Evolutionary conservation across 106 monocot genomes (phyloP).

Genomic region (Allium sativum): DNA sequence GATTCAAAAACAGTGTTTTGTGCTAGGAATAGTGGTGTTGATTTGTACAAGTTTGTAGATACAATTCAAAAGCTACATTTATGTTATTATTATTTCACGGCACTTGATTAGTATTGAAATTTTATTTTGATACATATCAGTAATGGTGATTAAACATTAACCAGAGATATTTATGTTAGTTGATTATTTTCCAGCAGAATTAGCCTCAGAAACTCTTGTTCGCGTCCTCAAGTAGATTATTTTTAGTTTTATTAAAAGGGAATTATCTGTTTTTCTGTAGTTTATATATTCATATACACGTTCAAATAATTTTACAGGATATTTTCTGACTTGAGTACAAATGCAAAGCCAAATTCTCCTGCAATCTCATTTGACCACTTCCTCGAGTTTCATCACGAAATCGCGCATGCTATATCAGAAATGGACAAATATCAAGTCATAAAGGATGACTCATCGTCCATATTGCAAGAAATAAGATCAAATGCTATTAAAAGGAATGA

Average conservation of each 20-base stretch:
- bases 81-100: too few species aligned
- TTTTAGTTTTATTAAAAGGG: too few species aligned
- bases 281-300: background rate
- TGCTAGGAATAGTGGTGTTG: too few species aligned
- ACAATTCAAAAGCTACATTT: too few species aligned
- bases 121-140: too few species aligned
- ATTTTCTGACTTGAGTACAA: conserved; percentile 14
- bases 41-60: too few species aligned
- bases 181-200: too few species aligned
- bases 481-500: background rate
- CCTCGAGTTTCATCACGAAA: conserved; percentile 19
- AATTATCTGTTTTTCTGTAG: too few species aligned
- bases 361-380: conserved; percentile 9
- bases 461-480: conserved; percentile 55
- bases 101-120: too few species aligned
- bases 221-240: conserved; percentile 56
- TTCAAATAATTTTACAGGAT: conserved; percentile 8
- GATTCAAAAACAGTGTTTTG: too few species aligned
- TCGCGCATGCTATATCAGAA: conserved; percentile 12
- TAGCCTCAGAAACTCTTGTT: conserved; percentile 63
- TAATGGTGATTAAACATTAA: too few species aligned
- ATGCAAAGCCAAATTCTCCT: conserved; percentile 7
- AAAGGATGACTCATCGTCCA: background rate
- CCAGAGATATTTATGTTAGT: too few species aligned
- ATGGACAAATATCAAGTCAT: conserved; percentile 16